Evolutionary conservation across 441 rosid species (phyloP).

Genomic region (Hura crepitans): DNA sequence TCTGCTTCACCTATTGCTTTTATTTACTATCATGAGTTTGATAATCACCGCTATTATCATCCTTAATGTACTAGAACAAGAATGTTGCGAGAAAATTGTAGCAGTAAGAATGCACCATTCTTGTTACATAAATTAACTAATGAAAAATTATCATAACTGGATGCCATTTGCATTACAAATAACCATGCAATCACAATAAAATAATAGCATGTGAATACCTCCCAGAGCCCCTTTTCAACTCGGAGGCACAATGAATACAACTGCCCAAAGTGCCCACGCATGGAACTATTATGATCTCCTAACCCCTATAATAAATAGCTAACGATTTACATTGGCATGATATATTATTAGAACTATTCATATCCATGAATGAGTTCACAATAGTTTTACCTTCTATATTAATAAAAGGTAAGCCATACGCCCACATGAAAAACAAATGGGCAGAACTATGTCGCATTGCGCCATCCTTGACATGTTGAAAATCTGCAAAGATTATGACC

Average conservation of each 20-base stretch:
- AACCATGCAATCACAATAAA: constrained; percentile 19
- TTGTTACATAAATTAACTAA: no score
- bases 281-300: constrained; percentile 23
- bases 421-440: constrained; percentile 40
- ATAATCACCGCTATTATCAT: no score
- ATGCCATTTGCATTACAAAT: constrained; percentile 60
- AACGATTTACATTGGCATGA: constrained; percentile 12
- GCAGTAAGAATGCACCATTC: no score
- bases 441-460: constrained; percentile 20
- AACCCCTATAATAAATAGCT: constrained; percentile 8
- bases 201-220: constrained; percentile 29
- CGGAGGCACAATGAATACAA: constrained; percentile 47
- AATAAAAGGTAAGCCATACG: constrained; percentile 26
- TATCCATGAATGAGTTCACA: constrained; percentile 17
- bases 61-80: no score
- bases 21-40: no score
- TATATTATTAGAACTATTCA: constrained; percentile 16
- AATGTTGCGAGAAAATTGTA: no score
- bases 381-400: constrained; percentile 22
- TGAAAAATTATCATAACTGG: constrained; percentile 45
- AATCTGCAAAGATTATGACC: constrained; percentile 3
- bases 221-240: constrained; percentile 32
- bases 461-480: background rate
- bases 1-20: no score
- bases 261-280: constrained; percentile 20